Evolutionary conservation across 495 filamentous ascomycete genomes (phyloP), one percentile per base, ranked within the genome.

Genomic region (Aspergillus mulundensis): DNA sequence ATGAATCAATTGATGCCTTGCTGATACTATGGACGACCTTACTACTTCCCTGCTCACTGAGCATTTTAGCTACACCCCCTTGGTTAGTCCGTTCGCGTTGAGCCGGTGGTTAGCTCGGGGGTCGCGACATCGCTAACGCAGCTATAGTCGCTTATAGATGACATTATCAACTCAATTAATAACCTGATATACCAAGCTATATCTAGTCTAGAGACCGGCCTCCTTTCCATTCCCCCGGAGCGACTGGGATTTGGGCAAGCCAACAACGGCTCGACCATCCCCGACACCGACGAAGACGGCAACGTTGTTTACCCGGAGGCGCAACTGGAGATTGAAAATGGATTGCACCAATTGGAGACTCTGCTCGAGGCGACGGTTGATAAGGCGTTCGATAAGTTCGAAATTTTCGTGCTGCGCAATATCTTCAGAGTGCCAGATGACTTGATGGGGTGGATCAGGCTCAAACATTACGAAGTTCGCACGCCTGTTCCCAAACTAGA

Each of bases 151-250:
- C 82, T 98, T 20, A 86, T 98, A 67, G 94, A 98, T 79, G 94
- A 97, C 67, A 89, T 98, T 58, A 96, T 97, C 74, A 97, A 98
- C 77, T 85, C 86, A 56, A 84, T 96, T 63, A 97, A 97, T 76
- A 87, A 88, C 53, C 77, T 97, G 63, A 84, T 90, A 62, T 93
- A 92, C 70, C 84, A 84, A 63, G 90, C 90, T 50, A 84, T 96
- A 59, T 86, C 88, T 57, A 86, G 84, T 57, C 80, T 97, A 58
- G 94, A 98, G 69, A 78, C 80, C 48, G 89, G 88, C 7, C 82
- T 97, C 19, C 73, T 91, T 36, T 77, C 78, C 43, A 84, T 87
- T 7, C 80, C 87, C 0, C 89, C 92, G 1, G 73, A 83, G 18
- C 72, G 79, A 11, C 83, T 98, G 49, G 94, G 94, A 11, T 97